A percentile compares a stretch with the other conserved stretches of the same genome.
Evolutionary conservation across 2,329 filamentous ascomycete genomes (phyloP).

Genomic region (Penicillium psychrosexuale): DNA sequence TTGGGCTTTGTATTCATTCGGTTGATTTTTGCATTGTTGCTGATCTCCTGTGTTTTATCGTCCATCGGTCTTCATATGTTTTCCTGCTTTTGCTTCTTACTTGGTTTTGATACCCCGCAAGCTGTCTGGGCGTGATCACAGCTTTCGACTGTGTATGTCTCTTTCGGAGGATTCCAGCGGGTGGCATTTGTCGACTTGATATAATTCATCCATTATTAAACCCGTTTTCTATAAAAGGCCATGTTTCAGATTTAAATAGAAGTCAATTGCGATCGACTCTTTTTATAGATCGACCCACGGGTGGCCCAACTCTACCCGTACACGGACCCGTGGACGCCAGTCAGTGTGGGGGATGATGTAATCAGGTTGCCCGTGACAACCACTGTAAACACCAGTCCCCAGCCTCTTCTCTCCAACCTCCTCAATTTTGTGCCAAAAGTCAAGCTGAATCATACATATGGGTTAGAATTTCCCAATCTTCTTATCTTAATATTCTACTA

Average conservation of each 20-base stretch:
- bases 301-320: background rate
- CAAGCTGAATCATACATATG: constrained; percentile 6
- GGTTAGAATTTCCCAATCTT: constrained; percentile 11
- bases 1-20: constrained; percentile 2
- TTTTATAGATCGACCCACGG: constrained; percentile 8
- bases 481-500: constrained; percentile 6
- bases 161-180: background rate
- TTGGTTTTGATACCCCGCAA: constrained; percentile 10
- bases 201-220: background rate
- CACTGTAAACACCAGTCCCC: constrained; percentile 30
- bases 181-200: background rate
- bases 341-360: constrained; percentile 21
- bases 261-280: constrained; percentile 10
- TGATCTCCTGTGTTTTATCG: background rate
- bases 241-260: background rate
- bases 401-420: constrained; percentile 43
- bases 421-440: constrained; percentile 27
- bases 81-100: constrained; percentile 2
- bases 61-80: background rate
- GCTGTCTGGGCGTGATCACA: constrained; percentile 7
- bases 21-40: background rate
- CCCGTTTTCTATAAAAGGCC: background rate
- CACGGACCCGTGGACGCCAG: background rate
- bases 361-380: constrained; percentile 28
- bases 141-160: background rate